Conservation (phyloP, 2,329 filamentous ascomycete species). For the Claviceps sp. region DNA sequence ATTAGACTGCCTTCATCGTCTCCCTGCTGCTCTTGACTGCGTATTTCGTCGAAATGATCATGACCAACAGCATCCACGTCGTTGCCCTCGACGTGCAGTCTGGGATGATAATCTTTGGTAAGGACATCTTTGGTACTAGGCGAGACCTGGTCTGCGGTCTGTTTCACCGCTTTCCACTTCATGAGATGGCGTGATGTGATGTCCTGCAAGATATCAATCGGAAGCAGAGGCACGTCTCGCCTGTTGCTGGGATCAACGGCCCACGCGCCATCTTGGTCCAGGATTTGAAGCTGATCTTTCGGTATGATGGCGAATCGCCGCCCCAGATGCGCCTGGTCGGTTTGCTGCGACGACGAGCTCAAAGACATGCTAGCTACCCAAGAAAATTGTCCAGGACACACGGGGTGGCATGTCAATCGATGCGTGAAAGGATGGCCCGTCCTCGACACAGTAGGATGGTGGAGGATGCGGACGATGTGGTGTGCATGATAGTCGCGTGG, state of each 20-base stretch:
- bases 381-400: background rate
- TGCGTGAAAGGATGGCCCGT: background rate
- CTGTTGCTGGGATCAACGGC: slow-evolving; percentile 13
- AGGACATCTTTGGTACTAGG: background rate
- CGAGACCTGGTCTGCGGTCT: background rate
- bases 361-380: slow-evolving; percentile 13
- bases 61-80: background rate
- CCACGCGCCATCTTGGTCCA: slow-evolving; percentile 25
- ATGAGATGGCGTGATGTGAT: slow-evolving; percentile 13
- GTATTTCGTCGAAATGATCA: background rate
- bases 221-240: slow-evolving; percentile 19
- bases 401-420: background rate
- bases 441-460: background rate
- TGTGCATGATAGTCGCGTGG: background rate
- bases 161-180: slow-evolving; percentile 1
- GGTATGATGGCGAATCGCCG: slow-evolving; percentile 21
- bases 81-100: background rate
- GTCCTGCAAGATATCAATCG: slow-evolving; percentile 21
- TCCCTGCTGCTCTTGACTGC: background rate
- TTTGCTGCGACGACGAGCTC: slow-evolving; percentile 11
- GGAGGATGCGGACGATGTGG: background rate
- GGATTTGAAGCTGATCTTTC: slow-evolving; percentile 24
- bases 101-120: background rate
- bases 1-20: background rate
- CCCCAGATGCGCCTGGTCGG: slow-evolving; percentile 13